Conservation (phyloP, 139 green algal species). For the Chlamydomonas eustigma region DNA sequence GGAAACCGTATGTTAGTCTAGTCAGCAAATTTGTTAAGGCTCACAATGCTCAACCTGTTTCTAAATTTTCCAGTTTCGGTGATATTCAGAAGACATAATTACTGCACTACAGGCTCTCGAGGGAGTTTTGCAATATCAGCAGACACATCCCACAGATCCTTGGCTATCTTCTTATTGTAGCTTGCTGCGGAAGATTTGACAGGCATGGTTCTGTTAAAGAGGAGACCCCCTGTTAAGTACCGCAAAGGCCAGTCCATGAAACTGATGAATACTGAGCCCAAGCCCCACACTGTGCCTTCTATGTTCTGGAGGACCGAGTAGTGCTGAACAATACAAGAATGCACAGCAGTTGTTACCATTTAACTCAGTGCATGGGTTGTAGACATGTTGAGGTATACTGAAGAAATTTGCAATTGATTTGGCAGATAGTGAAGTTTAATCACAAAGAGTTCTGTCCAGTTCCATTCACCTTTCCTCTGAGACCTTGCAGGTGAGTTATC, state of each 20-base stretch:
- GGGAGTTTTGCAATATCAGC: conserved; percentile 46
- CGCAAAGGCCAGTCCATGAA: conserved; percentile 18
- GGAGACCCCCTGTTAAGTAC: conserved; percentile 16
- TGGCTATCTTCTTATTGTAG: conserved; percentile 53
- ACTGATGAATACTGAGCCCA: conserved; percentile 2
- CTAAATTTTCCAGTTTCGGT: no score
- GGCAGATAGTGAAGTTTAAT: no score
- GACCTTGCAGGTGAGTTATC: conserved; percentile 20
- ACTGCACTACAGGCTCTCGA: no score
- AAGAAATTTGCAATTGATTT: no score
- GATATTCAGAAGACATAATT: no score
- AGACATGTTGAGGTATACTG: no score
- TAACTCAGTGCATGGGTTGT: neutral
- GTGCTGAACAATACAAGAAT: neutral
- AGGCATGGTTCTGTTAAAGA: conserved; percentile 29
- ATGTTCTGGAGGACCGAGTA: neutral
- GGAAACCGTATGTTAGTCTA: no score
- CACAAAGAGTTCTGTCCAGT: no score
- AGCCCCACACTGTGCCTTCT: conserved; percentile 32
- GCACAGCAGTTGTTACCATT: neutral
- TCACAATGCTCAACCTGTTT: no score
- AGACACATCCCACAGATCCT: conserved; percentile 57
- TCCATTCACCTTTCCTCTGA: conserved; percentile 2
- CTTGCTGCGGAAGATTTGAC: conserved; percentile 43
- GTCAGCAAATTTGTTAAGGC: no score